These are phyloP conservation scores for Saccharomycopsis sp. DNA, from an alignment of 805 yeast genomes.

Conservation along the genomic window DNA sequence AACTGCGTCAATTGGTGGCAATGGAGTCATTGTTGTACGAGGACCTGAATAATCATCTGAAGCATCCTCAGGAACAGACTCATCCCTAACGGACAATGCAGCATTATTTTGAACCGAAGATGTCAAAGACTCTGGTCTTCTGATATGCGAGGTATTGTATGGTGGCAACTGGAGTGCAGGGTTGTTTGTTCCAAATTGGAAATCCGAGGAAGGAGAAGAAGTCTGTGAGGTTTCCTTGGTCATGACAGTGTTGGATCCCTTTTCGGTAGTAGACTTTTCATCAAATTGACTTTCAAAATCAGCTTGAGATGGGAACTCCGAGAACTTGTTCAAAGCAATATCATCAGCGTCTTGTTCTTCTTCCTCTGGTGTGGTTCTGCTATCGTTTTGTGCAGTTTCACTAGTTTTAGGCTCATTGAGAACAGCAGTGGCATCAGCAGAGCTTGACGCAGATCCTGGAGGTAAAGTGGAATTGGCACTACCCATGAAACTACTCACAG, in stretches of 20 bases:
- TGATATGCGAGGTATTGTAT: conserved; percentile 14
- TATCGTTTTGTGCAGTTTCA: neutral
- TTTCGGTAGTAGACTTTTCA: conserved; percentile 19
- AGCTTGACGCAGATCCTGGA: neutral
- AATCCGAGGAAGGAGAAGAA: conserved; percentile 21
- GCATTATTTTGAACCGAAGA: conserved; percentile 91
- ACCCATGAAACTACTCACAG: too few relatives aligned
- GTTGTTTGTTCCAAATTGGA: conserved; percentile 13
- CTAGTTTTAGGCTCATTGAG: neutral
- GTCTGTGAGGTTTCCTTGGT: conserved; percentile 21
- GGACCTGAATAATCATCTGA: too few relatives aligned
- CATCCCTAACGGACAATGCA: conserved; percentile 73
- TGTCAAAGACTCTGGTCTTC: conserved; percentile 71
- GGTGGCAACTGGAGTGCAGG: conserved; percentile 32
- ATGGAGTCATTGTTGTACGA: too few relatives aligned
- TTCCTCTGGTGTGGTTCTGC: conserved; percentile 3
- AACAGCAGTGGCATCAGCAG: conserved; percentile 1
- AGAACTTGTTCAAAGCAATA: conserved; percentile 10
- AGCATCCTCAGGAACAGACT: conserved; percentile 19
- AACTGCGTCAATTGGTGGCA: neutral
- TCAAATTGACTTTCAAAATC: conserved; percentile 20
- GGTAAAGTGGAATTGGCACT: too few relatives aligned
- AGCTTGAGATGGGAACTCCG: conserved; percentile 19
- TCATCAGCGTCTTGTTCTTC: conserved; percentile 1
- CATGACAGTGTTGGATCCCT: conserved; percentile 23